Evolutionary conservation across 106 monocot species (phyloP), one percentile per base, ranked within the genome.

Genomic region (Agapanthus africanus): DNA sequence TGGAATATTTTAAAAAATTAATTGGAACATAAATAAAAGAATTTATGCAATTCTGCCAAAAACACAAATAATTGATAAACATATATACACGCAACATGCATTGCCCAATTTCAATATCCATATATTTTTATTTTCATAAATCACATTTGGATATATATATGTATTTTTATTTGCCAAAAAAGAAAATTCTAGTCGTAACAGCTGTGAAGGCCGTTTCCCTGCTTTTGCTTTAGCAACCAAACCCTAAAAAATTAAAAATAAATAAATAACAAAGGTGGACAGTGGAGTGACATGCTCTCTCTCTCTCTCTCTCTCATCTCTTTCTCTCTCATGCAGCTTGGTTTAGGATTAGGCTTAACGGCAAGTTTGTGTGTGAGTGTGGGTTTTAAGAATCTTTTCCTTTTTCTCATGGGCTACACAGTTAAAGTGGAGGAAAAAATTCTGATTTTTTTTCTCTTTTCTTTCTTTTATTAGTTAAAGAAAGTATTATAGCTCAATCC

Each of bases 361-460:
- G 54, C 19, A 28, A 11, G 8, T 28, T 66, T 74, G 40, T 54
- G 30, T 66, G 51, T 66, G 49, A 23, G 67, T 41, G 40, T 41
- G 31, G 42, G 23, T 35, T 46, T 65, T 68, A 16, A 62, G 63
- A 37, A 26, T 37, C 76, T 69, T 69, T 68, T 38, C 68, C 59
- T 73, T 69, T 69, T 73, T 38, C 73, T 73, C 49, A 73, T 75
- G 66, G 70, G 57, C 33, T 66, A 73, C 16, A 47, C 42, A 59
- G 63, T 80, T 80, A 81, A 81, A 76, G 72, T 52, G 38, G 6
- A 54, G 38, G 33, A 35, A 74, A 59, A 52, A 71, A 41, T 71
- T 44, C 7, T 35, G 27, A 66, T 40, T 66, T 41, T 66, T 23
- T n/a, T 28, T 47, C 30, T 47, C 30, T 31, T 18, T 28, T 31